phyloP scores from a whole-genome alignment of 2,329 filamentous ascomycete genomes.

The Zymoseptoria pseudotritici region DNA sequence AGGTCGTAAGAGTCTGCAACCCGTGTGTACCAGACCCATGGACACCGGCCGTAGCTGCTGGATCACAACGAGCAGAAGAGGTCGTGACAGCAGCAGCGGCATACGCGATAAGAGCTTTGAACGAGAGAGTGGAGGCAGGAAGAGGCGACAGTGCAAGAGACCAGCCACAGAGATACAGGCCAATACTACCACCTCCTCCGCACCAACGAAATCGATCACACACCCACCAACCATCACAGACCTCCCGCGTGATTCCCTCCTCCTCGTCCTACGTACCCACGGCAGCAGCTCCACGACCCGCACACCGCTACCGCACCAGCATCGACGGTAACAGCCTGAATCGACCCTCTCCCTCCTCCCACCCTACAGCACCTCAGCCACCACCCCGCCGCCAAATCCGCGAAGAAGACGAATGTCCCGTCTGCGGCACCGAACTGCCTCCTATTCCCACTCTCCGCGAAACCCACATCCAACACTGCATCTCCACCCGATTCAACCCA shows the following conservation, averaged over 20 bases:
- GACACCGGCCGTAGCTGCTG: conserved; percentile 14
- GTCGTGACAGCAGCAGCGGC: background rate
- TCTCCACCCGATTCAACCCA: conserved; percentile 19
- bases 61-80: conserved; percentile 1
- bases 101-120: background rate
- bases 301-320: background rate
- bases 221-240: background rate
- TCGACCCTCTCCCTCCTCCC: background rate
- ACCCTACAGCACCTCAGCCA: background rate
- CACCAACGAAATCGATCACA: background rate
- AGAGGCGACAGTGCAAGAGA: background rate
- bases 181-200: background rate
- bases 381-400: conserved; percentile 26
- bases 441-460: conserved; percentile 40
- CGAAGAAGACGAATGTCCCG: conserved; percentile 73
- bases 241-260: background rate
- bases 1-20: conserved; percentile 64
- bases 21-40: conserved; percentile 61
- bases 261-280: background rate
- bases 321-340: background rate
- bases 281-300: background rate
- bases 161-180: background rate
- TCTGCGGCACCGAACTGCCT: conserved; percentile 66
- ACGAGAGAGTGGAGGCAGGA: background rate
- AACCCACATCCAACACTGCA: conserved; percentile 36